A percentile compares a stretch with the other conserved stretches of the same genome.
These are phyloP conservation scores for Neotropicomus parvogracilis DNA, from an alignment of 1,284 basidiomycete species.

Conservation along the genomic window DNA sequence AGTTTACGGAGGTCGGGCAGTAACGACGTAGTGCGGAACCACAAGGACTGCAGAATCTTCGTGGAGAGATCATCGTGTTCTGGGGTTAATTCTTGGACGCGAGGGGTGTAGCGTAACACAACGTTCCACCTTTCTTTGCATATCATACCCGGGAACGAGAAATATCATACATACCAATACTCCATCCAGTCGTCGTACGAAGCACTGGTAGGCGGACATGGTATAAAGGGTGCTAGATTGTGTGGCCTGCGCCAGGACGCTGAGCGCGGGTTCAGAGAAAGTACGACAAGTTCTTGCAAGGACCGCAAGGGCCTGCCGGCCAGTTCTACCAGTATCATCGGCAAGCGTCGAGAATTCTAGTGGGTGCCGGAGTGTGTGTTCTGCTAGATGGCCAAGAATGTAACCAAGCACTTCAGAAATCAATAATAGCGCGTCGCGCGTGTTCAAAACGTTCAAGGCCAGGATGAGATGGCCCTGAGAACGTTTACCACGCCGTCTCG, in stretches of 20 bases:
- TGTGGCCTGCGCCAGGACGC: constrained; percentile 15
- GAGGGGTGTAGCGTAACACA: constrained; percentile 9
- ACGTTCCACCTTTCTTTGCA: constrained; percentile 3
- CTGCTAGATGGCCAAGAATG: no score
- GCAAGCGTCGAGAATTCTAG: no score
- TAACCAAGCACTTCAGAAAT: no score
- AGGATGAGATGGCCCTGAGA: no score
- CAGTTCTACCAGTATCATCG: neutral
- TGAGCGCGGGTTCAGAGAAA: constrained; percentile 20
- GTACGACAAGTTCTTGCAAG: constrained; percentile 25
- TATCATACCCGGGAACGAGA: neutral
- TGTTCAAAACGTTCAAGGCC: no score
- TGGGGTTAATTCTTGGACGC: constrained; percentile 8
- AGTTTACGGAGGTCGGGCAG: constrained; percentile 18
- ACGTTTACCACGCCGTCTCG: no score
- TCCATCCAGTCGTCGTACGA: neutral
- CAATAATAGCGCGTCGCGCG: no score
- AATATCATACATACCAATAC: neutral
- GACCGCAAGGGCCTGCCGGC: constrained; percentile 10
- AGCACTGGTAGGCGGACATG: constrained; percentile 1
- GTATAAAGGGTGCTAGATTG: constrained; percentile 12
- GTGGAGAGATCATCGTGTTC: neutral
- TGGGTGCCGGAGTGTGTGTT: no score
- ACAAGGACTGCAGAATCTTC: constrained; percentile 7
- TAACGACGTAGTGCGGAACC: constrained; percentile 7